phyloP scores from a whole-genome alignment of 495 filamentous ascomycete genomes.

The Massariosphaeria phaeospora region DNA sequence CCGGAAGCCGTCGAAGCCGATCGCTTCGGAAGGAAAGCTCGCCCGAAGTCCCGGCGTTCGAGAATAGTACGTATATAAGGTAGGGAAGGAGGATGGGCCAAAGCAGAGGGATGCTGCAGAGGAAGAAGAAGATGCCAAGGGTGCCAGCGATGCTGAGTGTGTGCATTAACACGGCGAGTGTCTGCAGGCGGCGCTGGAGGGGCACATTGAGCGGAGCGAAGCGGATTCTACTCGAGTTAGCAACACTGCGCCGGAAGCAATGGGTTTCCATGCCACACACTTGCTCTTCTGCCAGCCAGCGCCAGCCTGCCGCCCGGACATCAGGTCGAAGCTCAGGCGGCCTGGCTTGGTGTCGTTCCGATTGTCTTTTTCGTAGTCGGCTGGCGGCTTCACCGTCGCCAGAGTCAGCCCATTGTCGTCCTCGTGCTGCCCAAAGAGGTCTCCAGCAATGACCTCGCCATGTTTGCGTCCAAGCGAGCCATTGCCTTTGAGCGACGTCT shows the following conservation, averaged over 20 bases:
- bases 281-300: slow-evolving; percentile 37
- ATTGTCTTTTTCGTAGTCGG: too few relatives aligned
- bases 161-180: slow-evolving; percentile 76
- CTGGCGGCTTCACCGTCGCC: slow-evolving; percentile 1
- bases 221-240: slow-evolving; percentile 52
- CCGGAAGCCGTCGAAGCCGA: slow-evolving; percentile 62
- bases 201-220: slow-evolving; percentile 89
- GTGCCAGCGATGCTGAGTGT: slow-evolving; percentile 72
- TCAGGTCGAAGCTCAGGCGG: slow-evolving; percentile 16
- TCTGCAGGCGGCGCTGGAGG: slow-evolving; percentile 79
- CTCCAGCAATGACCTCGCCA: background rate
- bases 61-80: slow-evolving; percentile 75
- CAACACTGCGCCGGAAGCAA: background rate
- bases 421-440: slow-evolving; percentile 10
- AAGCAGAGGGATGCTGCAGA: slow-evolving; percentile 80
- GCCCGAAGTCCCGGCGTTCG: slow-evolving; percentile 68
- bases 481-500: slow-evolving; percentile 21
- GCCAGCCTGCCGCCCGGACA: slow-evolving; percentile 39
- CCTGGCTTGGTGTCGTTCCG: slow-evolving; percentile 1
- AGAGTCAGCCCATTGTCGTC: slow-evolving; percentile 5
- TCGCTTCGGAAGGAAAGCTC: slow-evolving; percentile 66
- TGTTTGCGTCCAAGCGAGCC: slow-evolving; percentile 12
- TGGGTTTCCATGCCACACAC: slow-evolving; percentile 7
- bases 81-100: slow-evolving; percentile 95
- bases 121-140: slow-evolving; percentile 81